phyloP scores from a whole-genome alignment of 108 stramenopile species.

The Pseudonitzschia delicatissima region DNA sequence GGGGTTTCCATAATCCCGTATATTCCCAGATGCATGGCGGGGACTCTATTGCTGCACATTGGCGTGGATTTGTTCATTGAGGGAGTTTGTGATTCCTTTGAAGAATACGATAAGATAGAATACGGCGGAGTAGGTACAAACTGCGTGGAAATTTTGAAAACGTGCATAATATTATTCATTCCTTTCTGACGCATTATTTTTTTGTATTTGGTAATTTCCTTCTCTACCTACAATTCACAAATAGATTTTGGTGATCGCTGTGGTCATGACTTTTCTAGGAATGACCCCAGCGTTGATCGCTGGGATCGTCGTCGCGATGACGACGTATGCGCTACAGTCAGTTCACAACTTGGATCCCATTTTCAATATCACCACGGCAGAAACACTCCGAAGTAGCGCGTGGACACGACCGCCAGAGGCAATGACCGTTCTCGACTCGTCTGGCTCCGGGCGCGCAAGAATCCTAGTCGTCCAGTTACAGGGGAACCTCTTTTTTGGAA shows the following conservation, averaged over 20 bases:
- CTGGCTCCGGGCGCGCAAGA: constrained; percentile 44
- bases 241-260: constrained; percentile 60
- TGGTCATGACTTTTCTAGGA: constrained; percentile 72
- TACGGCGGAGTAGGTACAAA: constrained; percentile 4
- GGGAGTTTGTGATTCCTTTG: constrained; percentile 65
- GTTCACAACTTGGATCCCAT: constrained; percentile 66
- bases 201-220: neutral
- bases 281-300: constrained; percentile 75
- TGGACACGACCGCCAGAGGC: constrained; percentile 49
- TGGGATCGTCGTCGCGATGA: constrained; percentile 59
- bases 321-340: constrained; percentile 61
- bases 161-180: neutral
- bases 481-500: constrained; percentile 57
- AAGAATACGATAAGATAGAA: constrained; percentile 20
- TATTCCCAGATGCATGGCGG: constrained; percentile 83
- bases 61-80: constrained; percentile 83
- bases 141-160: neutral
- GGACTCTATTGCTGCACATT: constrained; percentile 79
- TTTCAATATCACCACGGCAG: constrained; percentile 55
- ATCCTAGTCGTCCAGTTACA: constrained; percentile 67
- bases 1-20: constrained; percentile 57
- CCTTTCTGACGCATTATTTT: neutral
- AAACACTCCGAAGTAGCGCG: constrained; percentile 57
- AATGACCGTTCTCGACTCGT: constrained; percentile 46
- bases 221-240: constrained; percentile 9